Conservation (phyloP, 2,329 filamentous ascomycete genomes). For the Fusarium avenaceum region DNA sequence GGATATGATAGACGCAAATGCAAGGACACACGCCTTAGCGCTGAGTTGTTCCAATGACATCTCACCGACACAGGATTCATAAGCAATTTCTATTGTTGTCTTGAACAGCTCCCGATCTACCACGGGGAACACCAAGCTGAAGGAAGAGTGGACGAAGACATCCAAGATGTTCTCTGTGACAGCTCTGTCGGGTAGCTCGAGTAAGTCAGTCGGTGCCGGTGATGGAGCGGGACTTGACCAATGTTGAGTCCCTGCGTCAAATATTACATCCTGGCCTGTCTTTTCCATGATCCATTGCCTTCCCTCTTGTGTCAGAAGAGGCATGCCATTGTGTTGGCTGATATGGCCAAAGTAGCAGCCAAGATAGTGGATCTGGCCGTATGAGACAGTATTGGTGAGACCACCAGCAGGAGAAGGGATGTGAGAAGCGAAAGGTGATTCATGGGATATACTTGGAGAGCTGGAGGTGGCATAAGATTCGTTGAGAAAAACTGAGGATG, state of each 20-base stretch:
- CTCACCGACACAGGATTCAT: slow-evolving; percentile 47
- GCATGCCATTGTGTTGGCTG: slow-evolving; percentile 45
- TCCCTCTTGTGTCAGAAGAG: slow-evolving; percentile 40
- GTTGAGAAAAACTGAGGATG: neutral
- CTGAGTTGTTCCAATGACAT: slow-evolving; percentile 49
- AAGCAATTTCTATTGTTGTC: slow-evolving; percentile 61
- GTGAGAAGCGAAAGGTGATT: neutral
- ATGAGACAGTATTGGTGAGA: slow-evolving; percentile 34
- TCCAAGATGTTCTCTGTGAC: slow-evolving; percentile 47
- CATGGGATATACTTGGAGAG: slow-evolving; percentile 12
- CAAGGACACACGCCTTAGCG: slow-evolving; percentile 62
- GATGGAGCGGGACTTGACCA: neutral
- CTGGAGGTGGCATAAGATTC: slow-evolving; percentile 2
- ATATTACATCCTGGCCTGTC: slow-evolving; percentile 34
- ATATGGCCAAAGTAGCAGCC: slow-evolving; percentile 45
- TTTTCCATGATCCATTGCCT: slow-evolving; percentile 38
- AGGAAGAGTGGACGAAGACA: slow-evolving; percentile 49
- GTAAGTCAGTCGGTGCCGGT: slow-evolving; percentile 10
- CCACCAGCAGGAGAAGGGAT: slow-evolving; percentile 9
- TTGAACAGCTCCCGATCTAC: slow-evolving; percentile 62
- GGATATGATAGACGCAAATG: slow-evolving; percentile 59
- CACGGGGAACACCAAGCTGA: slow-evolving; percentile 63
- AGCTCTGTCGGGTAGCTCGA: slow-evolving; percentile 43
- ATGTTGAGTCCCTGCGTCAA: neutral
- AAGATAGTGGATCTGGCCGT: slow-evolving; percentile 45